Evolutionary conservation across 73 alveolate genomes (phyloP).

Genomic region (Tetrahymena thermophila): DNA sequence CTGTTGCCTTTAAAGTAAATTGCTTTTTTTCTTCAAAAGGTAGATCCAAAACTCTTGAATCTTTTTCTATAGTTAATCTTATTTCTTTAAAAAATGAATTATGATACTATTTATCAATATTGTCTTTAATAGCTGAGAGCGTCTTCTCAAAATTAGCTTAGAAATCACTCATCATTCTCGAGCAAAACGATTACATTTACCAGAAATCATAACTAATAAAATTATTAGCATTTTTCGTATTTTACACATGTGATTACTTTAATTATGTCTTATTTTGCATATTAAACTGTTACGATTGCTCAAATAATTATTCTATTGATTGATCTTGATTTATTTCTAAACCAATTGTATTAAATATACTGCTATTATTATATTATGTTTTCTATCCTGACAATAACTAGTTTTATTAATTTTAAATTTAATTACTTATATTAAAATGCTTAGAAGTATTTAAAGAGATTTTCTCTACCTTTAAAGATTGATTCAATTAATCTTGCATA

Average conservation of each 20-base stretch:
- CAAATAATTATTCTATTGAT: not conserved
- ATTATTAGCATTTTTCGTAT: not conserved
- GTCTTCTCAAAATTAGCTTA: not conserved
- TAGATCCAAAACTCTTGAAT: not conserved
- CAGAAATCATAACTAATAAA: not conserved
- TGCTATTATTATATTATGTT: not conserved
- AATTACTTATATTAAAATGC: not conserved
- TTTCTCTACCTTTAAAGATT: not conserved
- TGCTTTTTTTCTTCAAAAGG: not conserved
- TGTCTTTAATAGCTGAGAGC: not conserved
- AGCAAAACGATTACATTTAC: not conserved
- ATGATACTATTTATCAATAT: not conserved
- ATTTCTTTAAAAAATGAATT: not conserved
- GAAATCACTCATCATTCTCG: not conserved
- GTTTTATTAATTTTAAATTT: no score
- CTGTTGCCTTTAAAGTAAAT: not conserved
- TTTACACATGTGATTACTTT: not conserved
- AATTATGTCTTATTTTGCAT: not conserved
- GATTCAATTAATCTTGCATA: not conserved
- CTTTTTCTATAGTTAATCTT: not conserved
- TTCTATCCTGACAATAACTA: not conserved
- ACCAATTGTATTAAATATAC: not conserved
- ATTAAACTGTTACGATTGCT: not conserved
- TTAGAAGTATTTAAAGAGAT: not conserved
- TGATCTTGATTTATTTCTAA: not conserved